phyloP scores from a whole-genome alignment of 176 grass and related monocot species.

The Hordeum marinum region DNA sequence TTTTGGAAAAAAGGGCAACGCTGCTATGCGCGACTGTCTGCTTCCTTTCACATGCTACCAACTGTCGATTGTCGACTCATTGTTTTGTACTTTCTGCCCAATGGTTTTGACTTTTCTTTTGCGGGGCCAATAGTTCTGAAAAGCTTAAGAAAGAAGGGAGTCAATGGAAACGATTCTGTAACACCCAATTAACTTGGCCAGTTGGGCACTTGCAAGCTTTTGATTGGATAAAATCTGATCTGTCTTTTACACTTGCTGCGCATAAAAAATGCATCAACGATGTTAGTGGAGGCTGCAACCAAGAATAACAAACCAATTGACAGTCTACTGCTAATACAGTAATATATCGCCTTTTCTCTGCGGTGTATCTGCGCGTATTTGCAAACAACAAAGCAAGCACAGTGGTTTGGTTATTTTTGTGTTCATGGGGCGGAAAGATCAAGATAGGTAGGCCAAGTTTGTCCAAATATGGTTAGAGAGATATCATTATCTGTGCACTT shows the following conservation, averaged over 20 bases:
- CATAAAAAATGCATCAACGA: neutral
- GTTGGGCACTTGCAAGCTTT: slow-evolving; percentile 19
- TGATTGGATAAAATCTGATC: slow-evolving; percentile 33
- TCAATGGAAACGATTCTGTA: slow-evolving; percentile 14
- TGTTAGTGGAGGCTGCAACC: slow-evolving; percentile 34
- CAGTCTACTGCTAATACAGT: neutral
- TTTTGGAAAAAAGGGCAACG: too few species aligned
- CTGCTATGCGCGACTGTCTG: too few species aligned
- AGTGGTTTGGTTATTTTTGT: neutral
- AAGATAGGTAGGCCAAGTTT: slow-evolving; percentile 23
- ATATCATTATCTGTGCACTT: slow-evolving; percentile 36
- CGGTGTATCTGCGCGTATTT: slow-evolving; percentile 1
- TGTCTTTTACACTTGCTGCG: slow-evolving; percentile 9
- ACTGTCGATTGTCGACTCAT: neutral
- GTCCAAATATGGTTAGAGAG: slow-evolving; percentile 19
- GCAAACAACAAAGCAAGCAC: slow-evolving; percentile 10
- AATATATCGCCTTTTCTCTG: neutral
- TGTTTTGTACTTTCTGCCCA: neutral
- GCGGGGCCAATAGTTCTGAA: neutral
- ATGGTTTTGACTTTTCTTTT: neutral
- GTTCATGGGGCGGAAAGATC: slow-evolving; percentile 33
- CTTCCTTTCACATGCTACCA: neutral
- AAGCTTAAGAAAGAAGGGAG: neutral
- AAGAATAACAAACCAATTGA: slow-evolving; percentile 22
- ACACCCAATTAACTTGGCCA: slow-evolving; percentile 6